Percentiles rank a stretch among this genome's conserved stretches.
Conservation (phyloP, 176 grass and related monocot species). For the Carex kokanica region DNA sequence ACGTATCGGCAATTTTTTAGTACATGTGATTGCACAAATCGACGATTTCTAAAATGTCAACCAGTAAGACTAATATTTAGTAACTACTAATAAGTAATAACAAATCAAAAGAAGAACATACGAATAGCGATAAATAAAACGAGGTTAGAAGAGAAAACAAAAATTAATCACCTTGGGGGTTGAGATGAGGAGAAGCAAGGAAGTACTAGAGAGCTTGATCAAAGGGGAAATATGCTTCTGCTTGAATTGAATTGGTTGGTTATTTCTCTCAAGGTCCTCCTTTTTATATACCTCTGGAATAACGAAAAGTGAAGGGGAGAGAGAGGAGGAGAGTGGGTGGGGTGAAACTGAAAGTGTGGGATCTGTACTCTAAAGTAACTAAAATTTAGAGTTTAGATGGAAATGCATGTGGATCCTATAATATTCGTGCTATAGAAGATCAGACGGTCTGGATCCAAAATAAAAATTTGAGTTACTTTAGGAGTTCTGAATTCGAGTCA, state of each 20-base stretch:
- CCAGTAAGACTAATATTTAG: neutral
- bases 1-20: neutral
- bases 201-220: neutral
- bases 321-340: neutral
- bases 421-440: too few relatives aligned
- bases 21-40: neutral
- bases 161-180: neutral
- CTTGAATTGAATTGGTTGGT: neutral
- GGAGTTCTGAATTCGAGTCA: neutral
- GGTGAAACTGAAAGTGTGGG: neutral
- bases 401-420: too few relatives aligned
- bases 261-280: neutral
- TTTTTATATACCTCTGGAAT: neutral
- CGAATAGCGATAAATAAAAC: neutral
- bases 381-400: too few relatives aligned
- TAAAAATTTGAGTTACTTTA: too few relatives aligned
- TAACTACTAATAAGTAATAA: neutral
- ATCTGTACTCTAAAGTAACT: too few relatives aligned
- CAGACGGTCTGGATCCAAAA: too few relatives aligned
- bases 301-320: neutral
- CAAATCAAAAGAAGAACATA: neutral
- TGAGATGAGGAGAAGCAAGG: neutral
- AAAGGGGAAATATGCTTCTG: neutral
- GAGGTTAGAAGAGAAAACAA: neutral
- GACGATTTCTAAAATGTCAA: neutral